Conservation (phyloP, 2,329 filamentous ascomycete genomes). For the Penicillium decumbens region DNA sequence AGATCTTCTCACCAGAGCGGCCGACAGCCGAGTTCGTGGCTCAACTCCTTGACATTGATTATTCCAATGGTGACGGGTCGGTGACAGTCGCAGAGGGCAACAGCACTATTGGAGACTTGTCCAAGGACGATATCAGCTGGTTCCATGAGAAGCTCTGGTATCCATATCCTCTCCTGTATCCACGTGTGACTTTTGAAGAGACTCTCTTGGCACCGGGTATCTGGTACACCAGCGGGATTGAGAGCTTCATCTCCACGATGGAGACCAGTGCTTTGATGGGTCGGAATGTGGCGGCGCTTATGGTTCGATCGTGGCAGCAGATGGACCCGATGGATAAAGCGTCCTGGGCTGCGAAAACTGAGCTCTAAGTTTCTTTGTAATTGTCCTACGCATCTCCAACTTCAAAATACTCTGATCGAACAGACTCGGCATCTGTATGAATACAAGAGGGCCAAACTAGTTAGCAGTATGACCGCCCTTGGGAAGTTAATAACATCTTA, state of each 20-base stretch:
- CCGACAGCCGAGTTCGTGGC: conserved; percentile 48
- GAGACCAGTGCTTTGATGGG: conserved; percentile 93
- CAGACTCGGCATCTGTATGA: too few species aligned
- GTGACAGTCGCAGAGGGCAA: conserved; percentile 13
- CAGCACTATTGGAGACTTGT: conserved; percentile 32
- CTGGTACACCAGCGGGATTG: conserved; percentile 65
- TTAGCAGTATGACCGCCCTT: too few species aligned
- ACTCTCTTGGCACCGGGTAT: conserved; percentile 54
- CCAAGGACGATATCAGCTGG: conserved; percentile 61
- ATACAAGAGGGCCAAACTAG: too few species aligned
- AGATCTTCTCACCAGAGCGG: conserved; percentile 58
- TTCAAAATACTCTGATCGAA: not conserved
- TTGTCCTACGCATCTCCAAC: not conserved
- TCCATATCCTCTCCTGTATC: conserved; percentile 79
- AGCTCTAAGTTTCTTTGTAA: conserved; percentile 7
- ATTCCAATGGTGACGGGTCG: conserved; percentile 13
- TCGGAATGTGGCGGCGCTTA: conserved; percentile 55
- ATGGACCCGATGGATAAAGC: conserved; percentile 1
- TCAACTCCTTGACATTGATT: conserved; percentile 45
- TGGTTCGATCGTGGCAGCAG: conserved; percentile 50
- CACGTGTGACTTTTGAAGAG: conserved; percentile 82
- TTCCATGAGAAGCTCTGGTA: conserved; percentile 72
- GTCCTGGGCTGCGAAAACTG: conserved; percentile 4
- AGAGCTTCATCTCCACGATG: conserved; percentile 96
- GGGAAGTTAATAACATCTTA: too few species aligned